Base-by-base conservation (phyloP, 2,329 filamentous ascomycete genomes). In the Dothideomycetes sp. region DNA sequence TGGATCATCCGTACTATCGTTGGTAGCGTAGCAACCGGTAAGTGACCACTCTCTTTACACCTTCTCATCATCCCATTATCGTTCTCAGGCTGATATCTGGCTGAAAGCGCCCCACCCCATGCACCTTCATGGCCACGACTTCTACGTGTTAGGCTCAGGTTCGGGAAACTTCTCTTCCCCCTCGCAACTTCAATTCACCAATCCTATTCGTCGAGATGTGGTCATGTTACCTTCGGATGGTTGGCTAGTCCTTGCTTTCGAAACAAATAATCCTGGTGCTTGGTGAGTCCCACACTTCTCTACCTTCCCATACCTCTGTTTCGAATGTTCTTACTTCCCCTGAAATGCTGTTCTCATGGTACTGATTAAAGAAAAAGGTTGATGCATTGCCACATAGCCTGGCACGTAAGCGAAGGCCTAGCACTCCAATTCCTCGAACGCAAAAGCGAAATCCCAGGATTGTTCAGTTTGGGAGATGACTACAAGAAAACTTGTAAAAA, bases 211-310 rank as follows among this genome's bases (percentile, higher is more conserved):
- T 4, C 51, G 64, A 15, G 64, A 67, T 45, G 56, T 59, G 4
- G 60, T 60, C 2, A 58, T 62, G 55, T 47, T 66, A 18, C 54
- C 56, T 2, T 51, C 50, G 1, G 50, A 47, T 36, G 63, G 63
- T 1, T 64, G 59, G 51, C 45, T 67, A 35, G 57, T 64, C 8
- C 35, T 67, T 13, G 64, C 63, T 15, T 65, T 64, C 47, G 48
- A 54, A 40, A 60, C 57, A 22, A 58, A 65, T 43, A 68, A 68
- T 47, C 62, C 64, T 2, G 64, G 64, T 3, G 55, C 61, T 2
- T 67, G 64, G 63, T 48, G 48, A 30, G 48, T 45, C 23, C 8
- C 7, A 6, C 27, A 30, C 6, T 30, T 15, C 16, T 6, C n/a
- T 30, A 8, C 23, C 23, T 25, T 25, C 12, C 12, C 23, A 25